phyloP scores from a whole-genome alignment of 495 filamentous ascomycete species.

The Tetracladium marchalianum region DNA sequence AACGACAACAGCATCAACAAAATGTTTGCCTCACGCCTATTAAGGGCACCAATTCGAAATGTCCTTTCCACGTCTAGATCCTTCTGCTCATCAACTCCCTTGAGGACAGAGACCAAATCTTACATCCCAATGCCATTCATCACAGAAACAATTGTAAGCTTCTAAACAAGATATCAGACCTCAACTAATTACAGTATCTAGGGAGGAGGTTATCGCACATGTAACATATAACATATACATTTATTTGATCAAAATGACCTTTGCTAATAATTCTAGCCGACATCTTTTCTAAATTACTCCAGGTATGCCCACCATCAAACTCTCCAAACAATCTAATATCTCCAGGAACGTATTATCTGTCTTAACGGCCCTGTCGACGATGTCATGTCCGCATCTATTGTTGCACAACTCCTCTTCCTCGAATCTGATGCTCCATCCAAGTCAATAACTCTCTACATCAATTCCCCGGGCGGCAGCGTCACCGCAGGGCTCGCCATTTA shows the following conservation, averaged over 20 bases:
- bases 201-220: constrained; percentile 86
- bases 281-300: constrained; percentile 72
- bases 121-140: constrained; percentile 64
- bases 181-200: constrained; percentile 41
- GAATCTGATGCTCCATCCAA: constrained; percentile 94
- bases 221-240: no score
- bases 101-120: constrained; percentile 31
- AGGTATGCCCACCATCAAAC: constrained; percentile 35
- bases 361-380: constrained; percentile 91
- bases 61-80: neutral
- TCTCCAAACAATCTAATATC: constrained; percentile 15
- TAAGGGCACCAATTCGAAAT: constrained; percentile 11
- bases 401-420: constrained; percentile 93
- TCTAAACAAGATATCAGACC: neutral
- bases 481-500: constrained; percentile 91
- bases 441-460: constrained; percentile 94
- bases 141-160: constrained; percentile 71
- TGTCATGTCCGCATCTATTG: constrained; percentile 76
- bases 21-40: constrained; percentile 12
- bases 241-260: constrained; percentile 10
- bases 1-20: neutral
- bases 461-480: constrained; percentile 92
- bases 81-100: constrained; percentile 3
- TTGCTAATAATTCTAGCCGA: constrained; percentile 46
- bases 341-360: constrained; percentile 85